phyloP scores from a whole-genome alignment of 2,329 filamentous ascomycete species.

The Eutypella sp. region DNA sequence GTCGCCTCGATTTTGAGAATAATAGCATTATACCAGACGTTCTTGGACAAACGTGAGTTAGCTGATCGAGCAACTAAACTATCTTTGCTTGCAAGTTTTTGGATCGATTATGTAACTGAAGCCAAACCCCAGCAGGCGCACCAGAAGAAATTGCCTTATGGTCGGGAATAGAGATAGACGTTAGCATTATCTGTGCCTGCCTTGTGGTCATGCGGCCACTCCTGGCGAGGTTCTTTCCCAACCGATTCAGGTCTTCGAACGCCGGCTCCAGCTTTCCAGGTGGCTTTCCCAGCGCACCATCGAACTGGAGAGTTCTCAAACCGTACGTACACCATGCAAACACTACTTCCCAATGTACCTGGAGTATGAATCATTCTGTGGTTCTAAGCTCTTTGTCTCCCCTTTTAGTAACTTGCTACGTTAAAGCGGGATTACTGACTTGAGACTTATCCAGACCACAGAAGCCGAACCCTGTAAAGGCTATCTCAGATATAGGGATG shows the following conservation, averaged over 20 bases:
- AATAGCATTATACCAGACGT: background rate
- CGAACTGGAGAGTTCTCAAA: background rate
- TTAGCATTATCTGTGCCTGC: background rate
- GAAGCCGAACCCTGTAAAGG: background rate
- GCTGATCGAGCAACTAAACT: background rate
- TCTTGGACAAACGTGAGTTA: background rate
- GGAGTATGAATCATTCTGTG: too few species aligned
- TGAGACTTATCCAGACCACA: too few species aligned
- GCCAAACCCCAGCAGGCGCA: background rate
- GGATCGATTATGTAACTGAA: background rate
- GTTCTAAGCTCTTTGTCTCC: too few species aligned
- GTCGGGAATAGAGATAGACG: background rate
- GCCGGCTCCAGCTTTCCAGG: background rate
- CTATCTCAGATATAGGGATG: background rate
- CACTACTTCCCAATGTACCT: background rate
- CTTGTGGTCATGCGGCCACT: background rate
- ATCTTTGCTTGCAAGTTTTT: background rate
- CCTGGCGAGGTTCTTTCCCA: background rate
- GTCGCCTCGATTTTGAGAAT: background rate
- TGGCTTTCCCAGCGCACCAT: background rate
- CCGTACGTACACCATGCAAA: background rate
- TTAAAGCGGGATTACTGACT: too few species aligned
- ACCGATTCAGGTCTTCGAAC: background rate
- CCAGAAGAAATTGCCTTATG: background rate
- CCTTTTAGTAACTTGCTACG: too few species aligned